phyloP scores from a whole-genome alignment of 2,329 filamentous ascomycete species.

The Teratosphaeria pseudoeucalypti region DNA sequence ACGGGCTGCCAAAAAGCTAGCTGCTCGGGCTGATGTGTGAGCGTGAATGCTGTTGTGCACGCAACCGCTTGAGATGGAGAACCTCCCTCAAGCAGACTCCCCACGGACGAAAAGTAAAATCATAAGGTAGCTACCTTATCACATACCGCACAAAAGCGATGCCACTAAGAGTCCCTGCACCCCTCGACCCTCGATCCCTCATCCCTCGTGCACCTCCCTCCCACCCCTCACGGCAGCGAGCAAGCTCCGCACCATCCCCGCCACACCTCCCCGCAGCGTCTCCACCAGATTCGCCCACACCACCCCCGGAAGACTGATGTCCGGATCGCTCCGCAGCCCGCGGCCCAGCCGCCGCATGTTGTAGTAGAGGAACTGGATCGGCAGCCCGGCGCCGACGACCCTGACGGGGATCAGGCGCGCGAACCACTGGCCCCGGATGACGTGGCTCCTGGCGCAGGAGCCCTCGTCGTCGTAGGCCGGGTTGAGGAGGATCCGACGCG shows the following conservation, averaged over 20 bases:
- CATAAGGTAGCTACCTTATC: too few relatives aligned
- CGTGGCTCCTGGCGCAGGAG: constrained; percentile 20
- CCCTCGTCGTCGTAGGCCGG: constrained; percentile 17
- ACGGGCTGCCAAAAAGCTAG: too few relatives aligned
- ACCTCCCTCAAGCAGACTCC: too few relatives aligned
- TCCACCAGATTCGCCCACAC: constrained; percentile 2
- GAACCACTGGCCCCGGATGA: constrained; percentile 25
- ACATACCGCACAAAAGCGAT: too few relatives aligned
- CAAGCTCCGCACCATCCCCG: background rate
- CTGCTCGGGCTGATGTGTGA: too few relatives aligned
- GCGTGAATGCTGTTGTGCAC: too few relatives aligned
- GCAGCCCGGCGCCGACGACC: constrained; percentile 23
- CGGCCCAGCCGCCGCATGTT: constrained; percentile 25
- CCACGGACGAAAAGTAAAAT: too few relatives aligned
- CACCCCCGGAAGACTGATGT: constrained; percentile 21
- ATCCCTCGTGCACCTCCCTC: background rate
- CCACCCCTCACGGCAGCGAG: background rate
- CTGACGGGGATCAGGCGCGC: constrained; percentile 22
- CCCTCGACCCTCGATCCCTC: background rate
- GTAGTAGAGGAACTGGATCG: constrained; percentile 25
- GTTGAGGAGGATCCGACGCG: constrained; percentile 28
- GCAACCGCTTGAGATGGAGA: too few relatives aligned
- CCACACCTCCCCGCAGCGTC: background rate
- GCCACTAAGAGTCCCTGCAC: too few relatives aligned
- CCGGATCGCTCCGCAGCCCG: constrained; percentile 20